A percentile compares a stretch with the other conserved stretches of the same genome.
Conservation (phyloP, 2,329 filamentous ascomycete species). For the Colletotrichum lindemuthianum region DNA sequence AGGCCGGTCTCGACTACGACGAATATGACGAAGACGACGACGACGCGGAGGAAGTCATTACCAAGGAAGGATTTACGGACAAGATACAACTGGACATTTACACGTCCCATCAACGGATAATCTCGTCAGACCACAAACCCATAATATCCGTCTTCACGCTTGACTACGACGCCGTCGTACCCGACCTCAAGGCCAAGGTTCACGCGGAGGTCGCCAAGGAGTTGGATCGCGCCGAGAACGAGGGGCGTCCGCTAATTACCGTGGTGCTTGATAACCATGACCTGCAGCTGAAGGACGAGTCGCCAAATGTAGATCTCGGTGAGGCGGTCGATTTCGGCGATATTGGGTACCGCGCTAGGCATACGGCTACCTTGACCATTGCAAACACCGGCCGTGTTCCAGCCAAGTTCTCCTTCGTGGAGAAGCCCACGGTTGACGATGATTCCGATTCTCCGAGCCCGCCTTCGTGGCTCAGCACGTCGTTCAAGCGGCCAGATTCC, state of each 20-base stretch:
- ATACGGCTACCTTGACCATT: constrained; percentile 78
- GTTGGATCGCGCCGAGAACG: constrained; percentile 91
- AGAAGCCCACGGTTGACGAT: constrained; percentile 67
- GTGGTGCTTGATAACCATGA: constrained; percentile 77
- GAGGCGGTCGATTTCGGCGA: constrained; percentile 82
- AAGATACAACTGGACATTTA: constrained; percentile 73
- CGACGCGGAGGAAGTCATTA: constrained; percentile 59
- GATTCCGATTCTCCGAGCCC: constrained; percentile 49
- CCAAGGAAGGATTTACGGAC: constrained; percentile 67
- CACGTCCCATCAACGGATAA: constrained; percentile 86
- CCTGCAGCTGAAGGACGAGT: constrained; percentile 35
- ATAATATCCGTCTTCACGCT: constrained; percentile 84
- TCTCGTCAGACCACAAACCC: constrained; percentile 96
- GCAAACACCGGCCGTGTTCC: constrained; percentile 90
- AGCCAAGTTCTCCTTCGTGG: constrained; percentile 83
- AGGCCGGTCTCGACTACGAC: constrained; percentile 67
- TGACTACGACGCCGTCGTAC: constrained; percentile 86
- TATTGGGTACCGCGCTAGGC: constrained; percentile 74
- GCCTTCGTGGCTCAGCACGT: constrained; percentile 76
- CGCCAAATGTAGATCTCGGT: constrained; percentile 49
- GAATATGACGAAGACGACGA: constrained; percentile 62
- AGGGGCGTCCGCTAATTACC: constrained; percentile 83
- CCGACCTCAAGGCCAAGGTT: constrained; percentile 83
- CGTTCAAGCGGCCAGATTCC: constrained; percentile 64
- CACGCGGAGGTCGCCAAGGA: constrained; percentile 89